phyloP scores from a whole-genome alignment of 116 monocot genomes.

The Zostera marina region DNA sequence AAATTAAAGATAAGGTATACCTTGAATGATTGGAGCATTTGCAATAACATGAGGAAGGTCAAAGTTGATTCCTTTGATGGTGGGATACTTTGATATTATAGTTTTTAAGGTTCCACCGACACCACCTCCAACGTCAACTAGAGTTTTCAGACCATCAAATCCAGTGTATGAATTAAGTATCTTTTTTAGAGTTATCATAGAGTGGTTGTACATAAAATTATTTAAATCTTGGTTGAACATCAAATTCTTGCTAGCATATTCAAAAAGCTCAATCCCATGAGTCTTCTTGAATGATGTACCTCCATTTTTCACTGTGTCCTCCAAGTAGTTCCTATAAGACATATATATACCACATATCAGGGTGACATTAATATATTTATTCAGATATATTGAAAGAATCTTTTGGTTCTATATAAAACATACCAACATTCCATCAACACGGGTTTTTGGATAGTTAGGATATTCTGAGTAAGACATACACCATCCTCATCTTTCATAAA shows the following conservation, averaged over 20 bases:
- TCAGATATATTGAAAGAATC: not conserved
- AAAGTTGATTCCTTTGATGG: conserved; percentile 41
- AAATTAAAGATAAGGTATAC: conserved; percentile 11
- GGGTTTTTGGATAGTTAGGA: no score
- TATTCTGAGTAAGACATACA: conserved; percentile 20
- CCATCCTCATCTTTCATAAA: conserved; percentile 35
- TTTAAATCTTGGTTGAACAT: conserved; percentile 32
- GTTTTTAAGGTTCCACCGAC: conserved; percentile 23
- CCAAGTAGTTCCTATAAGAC: conserved; percentile 23
- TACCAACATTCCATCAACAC: conserved; percentile 39
- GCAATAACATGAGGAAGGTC: conserved; percentile 24
- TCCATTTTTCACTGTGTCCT: conserved; percentile 34
- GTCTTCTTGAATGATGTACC: conserved; percentile 47
- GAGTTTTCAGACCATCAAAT: conserved; percentile 19
- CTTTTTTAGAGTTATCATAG: conserved; percentile 30
- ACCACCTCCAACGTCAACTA: conserved; percentile 33
- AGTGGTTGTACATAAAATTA: conserved; percentile 37
- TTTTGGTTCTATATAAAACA: not conserved
- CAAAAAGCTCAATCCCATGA: conserved; percentile 29
- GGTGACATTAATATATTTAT: not conserved
- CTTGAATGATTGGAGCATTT: conserved; percentile 17
- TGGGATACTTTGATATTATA: conserved; percentile 25
- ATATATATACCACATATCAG: not conserved
- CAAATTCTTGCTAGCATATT: conserved; percentile 20
- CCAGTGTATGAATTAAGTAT: conserved; percentile 30